Conservation (phyloP, 2,329 filamentous ascomycete species). For the Diaporthe vexans region DNA sequence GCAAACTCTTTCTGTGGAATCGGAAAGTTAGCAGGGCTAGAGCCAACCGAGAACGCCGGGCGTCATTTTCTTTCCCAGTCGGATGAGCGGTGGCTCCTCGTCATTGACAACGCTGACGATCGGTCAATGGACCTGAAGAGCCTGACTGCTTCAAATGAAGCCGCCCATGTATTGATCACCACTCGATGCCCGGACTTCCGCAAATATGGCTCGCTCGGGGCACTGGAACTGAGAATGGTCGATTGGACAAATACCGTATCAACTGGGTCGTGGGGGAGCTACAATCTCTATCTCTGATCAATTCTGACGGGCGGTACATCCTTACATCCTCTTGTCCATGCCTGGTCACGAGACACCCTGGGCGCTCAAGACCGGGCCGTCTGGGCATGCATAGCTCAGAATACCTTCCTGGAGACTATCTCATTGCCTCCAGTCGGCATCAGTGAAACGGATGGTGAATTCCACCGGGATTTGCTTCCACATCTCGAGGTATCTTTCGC, state of each 20-base stretch:
- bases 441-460: neutral
- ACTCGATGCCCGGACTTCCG: constrained; percentile 4
- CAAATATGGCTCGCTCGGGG: neutral
- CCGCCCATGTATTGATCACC: neutral
- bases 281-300: neutral
- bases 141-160: no score
- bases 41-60: no score
- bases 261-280: neutral
- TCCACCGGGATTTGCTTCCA: neutral
- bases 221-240: neutral
- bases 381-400: neutral
- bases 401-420: neutral
- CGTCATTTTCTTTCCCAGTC: no score
- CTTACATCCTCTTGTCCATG: neutral
- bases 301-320: neutral
- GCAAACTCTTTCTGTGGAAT: no score
- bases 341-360: neutral
- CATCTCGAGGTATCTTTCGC: neutral
- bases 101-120: no score
- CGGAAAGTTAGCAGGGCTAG: no score
- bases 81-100: no score
- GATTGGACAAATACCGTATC: neutral
- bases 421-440: neutral
- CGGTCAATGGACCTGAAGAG: no score
- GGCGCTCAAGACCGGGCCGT: neutral